Percentiles rank a stretch among this genome's conserved stretches.
Evolutionary conservation across 768 basidiomycete species (phyloP).

Genomic region (Boletus pseudo-olivaceus): DNA sequence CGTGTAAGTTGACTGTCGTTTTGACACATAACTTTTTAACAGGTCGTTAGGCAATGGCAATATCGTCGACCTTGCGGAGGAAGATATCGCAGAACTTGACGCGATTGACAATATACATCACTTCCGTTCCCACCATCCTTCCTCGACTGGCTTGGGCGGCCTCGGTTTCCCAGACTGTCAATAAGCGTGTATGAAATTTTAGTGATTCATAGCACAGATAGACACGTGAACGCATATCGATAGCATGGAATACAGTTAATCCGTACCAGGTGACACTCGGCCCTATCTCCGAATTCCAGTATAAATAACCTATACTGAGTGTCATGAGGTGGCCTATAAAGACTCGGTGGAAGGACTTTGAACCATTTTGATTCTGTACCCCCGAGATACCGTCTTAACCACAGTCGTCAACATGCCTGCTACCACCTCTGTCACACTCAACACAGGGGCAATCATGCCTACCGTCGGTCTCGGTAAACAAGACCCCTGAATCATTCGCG

Average conservation of each 20-base stretch:
- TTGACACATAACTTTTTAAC: background rate
- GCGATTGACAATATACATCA: constrained; percentile 53
- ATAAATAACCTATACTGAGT: constrained; percentile 2
- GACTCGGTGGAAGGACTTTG: background rate
- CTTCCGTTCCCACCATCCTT: constrained; percentile 61
- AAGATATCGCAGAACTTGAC: constrained; percentile 55
- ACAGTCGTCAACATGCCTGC: constrained; percentile 43
- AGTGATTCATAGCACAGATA: background rate
- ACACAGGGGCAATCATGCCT: constrained; percentile 77
- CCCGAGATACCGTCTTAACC: background rate
- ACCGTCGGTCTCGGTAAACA: constrained; percentile 60
- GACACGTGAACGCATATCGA: constrained; percentile 4
- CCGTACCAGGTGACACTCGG: background rate
- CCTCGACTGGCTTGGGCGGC: constrained; percentile 57
- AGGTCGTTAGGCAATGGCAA: constrained; percentile 44
- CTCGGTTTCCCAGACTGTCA: constrained; percentile 57
- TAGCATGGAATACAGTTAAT: background rate
- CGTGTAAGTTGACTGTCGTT: constrained; percentile 40
- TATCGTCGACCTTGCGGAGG: constrained; percentile 55
- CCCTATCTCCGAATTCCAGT: background rate
- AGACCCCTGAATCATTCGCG: background rate
- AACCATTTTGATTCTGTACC: background rate
- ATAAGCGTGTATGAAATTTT: constrained; percentile 7
- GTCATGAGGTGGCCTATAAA: constrained; percentile 6
- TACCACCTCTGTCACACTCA: constrained; percentile 52